phyloP scores from a whole-genome alignment of 2,329 filamentous ascomycete genomes.

The Coniosporium tulheliwenetii region DNA sequence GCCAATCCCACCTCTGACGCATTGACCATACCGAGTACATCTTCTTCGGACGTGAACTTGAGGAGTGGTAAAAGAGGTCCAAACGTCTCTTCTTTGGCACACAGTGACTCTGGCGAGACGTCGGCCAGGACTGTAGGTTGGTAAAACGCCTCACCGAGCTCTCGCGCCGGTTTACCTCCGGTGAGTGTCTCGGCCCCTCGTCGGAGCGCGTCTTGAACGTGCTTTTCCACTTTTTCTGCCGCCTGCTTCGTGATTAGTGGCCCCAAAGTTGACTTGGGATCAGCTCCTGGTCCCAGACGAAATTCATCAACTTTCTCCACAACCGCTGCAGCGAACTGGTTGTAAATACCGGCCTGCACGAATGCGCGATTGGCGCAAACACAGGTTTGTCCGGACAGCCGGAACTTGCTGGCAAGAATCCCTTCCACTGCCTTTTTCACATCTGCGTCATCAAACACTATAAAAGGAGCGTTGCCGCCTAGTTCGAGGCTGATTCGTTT shows the following conservation, averaged over 20 bases:
- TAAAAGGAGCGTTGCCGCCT: conserved; percentile 16
- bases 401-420: conserved; percentile 12
- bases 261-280: conserved; percentile 4
- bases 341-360: conserved; percentile 35
- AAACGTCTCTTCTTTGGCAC: conserved; percentile 16
- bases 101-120: conserved; percentile 9
- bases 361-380: conserved; percentile 31
- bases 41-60: conserved; percentile 14
- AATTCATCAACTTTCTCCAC: conserved; percentile 22
- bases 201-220: conserved; percentile 2
- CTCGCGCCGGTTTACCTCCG: neutral
- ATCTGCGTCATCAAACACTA: conserved; percentile 18
- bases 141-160: neutral
- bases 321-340: conserved; percentile 39
- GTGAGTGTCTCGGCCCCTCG: neutral
- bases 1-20: conserved; percentile 14
- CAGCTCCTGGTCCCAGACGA: conserved; percentile 6
- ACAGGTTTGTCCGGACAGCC: conserved; percentile 14
- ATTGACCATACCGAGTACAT: conserved; percentile 16
- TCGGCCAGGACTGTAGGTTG: conserved; percentile 3
- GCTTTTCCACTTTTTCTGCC: conserved; percentile 4
- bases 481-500: conserved; percentile 16
- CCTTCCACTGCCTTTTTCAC: conserved; percentile 12
- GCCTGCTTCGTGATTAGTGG: conserved; percentile 1
- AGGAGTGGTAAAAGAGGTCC: conserved; percentile 12